Evolutionary conservation across 306 rosid species (phyloP), one percentile per base, ranked within the genome.

Genomic region (Oxytropis ochrocephala): DNA sequence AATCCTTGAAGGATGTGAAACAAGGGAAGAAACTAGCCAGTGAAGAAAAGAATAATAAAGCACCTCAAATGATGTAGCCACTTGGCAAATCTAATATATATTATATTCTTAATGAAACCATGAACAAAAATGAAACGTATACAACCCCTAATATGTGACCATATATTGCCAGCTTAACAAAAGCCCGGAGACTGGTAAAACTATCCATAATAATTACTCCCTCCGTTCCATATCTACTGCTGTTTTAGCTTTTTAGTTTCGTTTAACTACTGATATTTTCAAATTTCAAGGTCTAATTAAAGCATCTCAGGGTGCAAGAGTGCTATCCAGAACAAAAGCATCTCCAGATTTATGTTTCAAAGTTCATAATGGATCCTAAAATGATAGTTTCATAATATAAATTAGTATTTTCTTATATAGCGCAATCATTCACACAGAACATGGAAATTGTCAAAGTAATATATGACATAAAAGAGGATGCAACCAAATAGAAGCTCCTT

Each of bases 401-500:
- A 49, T 44, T 39, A 50, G 55, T 10, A 27, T 13, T 38, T 48
- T 38, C 32, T 57, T 55, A 30, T 60, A 56, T 18, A 70, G 54
- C 21, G 53, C 17, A 60, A 21, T 5, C 32, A 54, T 53, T 60
- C 41, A 36, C 56, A 44, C 52, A 35, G 8, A 68, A 59, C 63
- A 24, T 61, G 12, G 52, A 52, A 33, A 32, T 70, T 50, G 67
- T 39, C 12, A 38, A 55, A 33, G 59, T 35, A 53, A 62, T 30
- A 48, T 38, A 62, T 49, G 54, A 41, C 44, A 65, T 33, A 30
- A 64, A 42, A 13, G 50, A 36, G 41, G 35, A 64, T 51, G 53
- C n/a, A 24, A 56, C 16, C 58, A 72, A 52, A 42, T 51, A 76
- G 61, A 73, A 81, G 38, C 70, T 81, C 51, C 64, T 70, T 73